Conservation (phyloP, 2,329 filamentous ascomycete species). For the Neospermospora avenae region DNA sequence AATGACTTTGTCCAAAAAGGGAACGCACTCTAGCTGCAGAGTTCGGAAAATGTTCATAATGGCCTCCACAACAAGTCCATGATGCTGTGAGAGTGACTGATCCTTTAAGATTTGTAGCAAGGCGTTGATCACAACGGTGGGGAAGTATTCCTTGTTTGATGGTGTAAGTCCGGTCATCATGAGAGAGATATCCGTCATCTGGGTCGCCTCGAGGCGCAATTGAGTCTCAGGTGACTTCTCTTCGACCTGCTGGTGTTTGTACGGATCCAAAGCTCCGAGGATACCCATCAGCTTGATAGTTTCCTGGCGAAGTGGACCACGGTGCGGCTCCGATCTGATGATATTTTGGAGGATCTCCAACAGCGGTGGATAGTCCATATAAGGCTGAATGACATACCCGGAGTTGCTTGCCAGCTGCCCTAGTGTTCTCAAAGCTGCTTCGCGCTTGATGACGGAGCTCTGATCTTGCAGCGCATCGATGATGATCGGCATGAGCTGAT, state of each 20-base stretch:
- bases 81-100: conserved; percentile 82
- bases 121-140: conserved; percentile 95
- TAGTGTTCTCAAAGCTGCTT: conserved; percentile 84
- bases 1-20: conserved; percentile 89
- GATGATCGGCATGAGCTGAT: conserved; percentile 90
- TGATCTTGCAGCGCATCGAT: conserved; percentile 92
- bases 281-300: conserved; percentile 97
- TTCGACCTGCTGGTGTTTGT: conserved; percentile 93
- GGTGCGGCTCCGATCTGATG: conserved; percentile 83
- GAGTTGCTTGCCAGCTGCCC: conserved; percentile 94
- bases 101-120: conserved; percentile 90
- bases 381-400: conserved; percentile 95
- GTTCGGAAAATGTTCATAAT: conserved; percentile 99
- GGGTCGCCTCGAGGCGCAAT: conserved; percentile 57
- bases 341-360: conserved; percentile 91
- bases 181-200: conserved; percentile 86
- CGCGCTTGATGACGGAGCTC: conserved; percentile 83
- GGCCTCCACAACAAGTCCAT: conserved; percentile 91
- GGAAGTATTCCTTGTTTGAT: conserved; percentile 97
- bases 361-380: conserved; percentile 90
- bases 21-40: conserved; percentile 90
- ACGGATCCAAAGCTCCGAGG: conserved; percentile 89
- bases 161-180: conserved; percentile 98
- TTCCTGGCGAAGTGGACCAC: conserved; percentile 81
- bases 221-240: conserved; percentile 84